phyloP scores from a whole-genome alignment of 139 green algal species.

The Marvania coccoides region DNA sequence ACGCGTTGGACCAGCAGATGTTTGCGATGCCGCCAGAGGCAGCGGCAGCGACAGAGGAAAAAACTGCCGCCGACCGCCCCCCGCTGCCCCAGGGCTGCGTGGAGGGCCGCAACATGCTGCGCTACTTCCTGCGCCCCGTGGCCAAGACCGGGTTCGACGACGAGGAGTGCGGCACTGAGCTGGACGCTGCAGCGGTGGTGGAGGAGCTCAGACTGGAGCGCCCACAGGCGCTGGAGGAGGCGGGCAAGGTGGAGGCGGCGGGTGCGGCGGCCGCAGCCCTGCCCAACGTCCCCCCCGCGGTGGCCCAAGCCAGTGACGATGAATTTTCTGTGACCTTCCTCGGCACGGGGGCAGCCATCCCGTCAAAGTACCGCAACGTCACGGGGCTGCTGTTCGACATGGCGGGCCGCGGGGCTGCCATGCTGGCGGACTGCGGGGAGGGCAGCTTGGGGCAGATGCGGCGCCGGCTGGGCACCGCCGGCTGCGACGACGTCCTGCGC shows the following conservation, averaged over 20 bases:
- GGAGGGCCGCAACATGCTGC: slow-evolving; percentile 38
- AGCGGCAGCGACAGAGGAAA: neutral
- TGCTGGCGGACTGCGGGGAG: slow-evolving; percentile 91
- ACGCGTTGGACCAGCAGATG: slow-evolving; percentile 48
- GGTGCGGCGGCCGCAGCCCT: neutral
- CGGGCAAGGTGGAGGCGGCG: neutral
- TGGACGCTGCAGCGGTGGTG: slow-evolving; percentile 18
- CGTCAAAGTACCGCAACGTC: slow-evolving; percentile 95
- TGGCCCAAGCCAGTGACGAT: slow-evolving; percentile 2
- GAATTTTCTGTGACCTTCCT: slow-evolving; percentile 49
- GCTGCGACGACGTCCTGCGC: slow-evolving; percentile 11
- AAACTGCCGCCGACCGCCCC: neutral
- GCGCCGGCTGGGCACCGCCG: slow-evolving; percentile 47
- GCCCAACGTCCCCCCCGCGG: neutral
- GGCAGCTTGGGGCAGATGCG: slow-evolving; percentile 81
- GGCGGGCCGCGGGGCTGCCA: slow-evolving; percentile 29
- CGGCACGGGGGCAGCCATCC: slow-evolving; percentile 63
- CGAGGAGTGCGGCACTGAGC: neutral
- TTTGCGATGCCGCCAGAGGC: slow-evolving; percentile 50
- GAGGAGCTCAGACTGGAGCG: slow-evolving; percentile 8
- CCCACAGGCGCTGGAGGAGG: slow-evolving; percentile 5
- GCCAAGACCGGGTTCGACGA: slow-evolving; percentile 34
- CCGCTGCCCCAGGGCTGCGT: neutral
- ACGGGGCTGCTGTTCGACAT: slow-evolving; percentile 76
- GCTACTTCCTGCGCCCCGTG: slow-evolving; percentile 42